A percentile compares a stretch with the other conserved stretches of the same genome.
These are phyloP conservation scores for Phytopythium cucurbitacearum DNA, from an alignment of 352 stramenopile genomes.

Conservation along the genomic window DNA sequence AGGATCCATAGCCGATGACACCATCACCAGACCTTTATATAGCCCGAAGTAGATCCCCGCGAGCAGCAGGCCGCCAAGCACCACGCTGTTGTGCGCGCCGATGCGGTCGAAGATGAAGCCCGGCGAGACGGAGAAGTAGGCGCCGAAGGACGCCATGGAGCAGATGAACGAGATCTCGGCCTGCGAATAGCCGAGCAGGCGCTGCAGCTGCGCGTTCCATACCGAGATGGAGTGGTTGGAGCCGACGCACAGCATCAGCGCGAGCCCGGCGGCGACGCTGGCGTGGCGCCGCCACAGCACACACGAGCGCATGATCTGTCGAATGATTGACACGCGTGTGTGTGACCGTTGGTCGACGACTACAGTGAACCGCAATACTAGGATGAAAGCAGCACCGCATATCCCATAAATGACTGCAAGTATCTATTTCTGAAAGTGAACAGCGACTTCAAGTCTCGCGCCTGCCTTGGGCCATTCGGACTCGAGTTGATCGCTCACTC, in stretches of 20 bases:
- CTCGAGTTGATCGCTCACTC: too few species aligned
- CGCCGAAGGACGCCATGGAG: constrained; percentile 75
- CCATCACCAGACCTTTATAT: constrained; percentile 23
- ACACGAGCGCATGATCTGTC: constrained; percentile 7
- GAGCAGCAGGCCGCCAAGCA: constrained; percentile 37
- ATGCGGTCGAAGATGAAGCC: constrained; percentile 70
- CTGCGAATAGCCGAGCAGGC: constrained; percentile 57
- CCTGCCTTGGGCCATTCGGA: too few species aligned
- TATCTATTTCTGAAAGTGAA: too few species aligned
- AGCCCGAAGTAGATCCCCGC: constrained; percentile 40
- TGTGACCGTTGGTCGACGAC: not conserved
- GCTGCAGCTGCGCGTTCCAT: constrained; percentile 71
- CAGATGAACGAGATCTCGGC: constrained; percentile 71
- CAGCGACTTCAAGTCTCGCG: too few species aligned
- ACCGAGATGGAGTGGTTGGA: constrained; percentile 77
- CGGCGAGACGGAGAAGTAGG: constrained; percentile 68
- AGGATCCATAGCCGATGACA: constrained; percentile 34
- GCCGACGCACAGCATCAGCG: constrained; percentile 57
- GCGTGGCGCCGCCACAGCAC: constrained; percentile 24
- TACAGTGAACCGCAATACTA: not conserved
- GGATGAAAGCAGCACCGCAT: too few species aligned
- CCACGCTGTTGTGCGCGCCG: constrained; percentile 48
- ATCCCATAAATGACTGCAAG: too few species aligned
- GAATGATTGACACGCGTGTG: not conserved
- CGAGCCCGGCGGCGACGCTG: constrained; percentile 46